Base-by-base conservation (phyloP, 2,329 filamentous ascomycete genomes). In the Karstenula rhodostoma region DNA sequence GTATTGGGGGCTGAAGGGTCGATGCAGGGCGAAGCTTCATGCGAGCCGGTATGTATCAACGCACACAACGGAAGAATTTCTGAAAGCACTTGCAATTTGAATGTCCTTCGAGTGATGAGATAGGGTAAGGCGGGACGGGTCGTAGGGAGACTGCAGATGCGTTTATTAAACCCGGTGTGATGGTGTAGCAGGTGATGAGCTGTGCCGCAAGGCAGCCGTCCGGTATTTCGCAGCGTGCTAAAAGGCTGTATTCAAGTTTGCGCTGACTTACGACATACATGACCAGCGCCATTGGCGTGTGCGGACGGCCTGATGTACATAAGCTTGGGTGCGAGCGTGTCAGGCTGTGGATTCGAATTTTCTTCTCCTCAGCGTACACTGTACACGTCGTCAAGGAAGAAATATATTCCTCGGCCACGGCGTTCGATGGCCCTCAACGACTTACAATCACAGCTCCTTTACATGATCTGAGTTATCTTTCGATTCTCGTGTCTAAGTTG, bases 1-100 rank as follows among this genome's bases (percentile, higher is more conserved):
- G 22, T 55, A 55, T 46, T 47, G 52, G 52, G 52, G 52, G 42
- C 40, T 47, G 42, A 55, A 55, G 37, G 51, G 44, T 54, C n/a
- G 23, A 22, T 53, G 37, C 37, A 53, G 25, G 37, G 37, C 23
- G 23, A 44, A 25, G 17, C 51, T 22, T 13, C 12, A 15, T 44
- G 17, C 12, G 25, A 43, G 25, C 37, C 17, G 35, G 10, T 6
- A 10, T 17, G 15, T n/a, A 33, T 40, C n/a, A 37, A 40, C 27
- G 19, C n/a, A 43, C 23, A 13, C 51, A 43, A 22, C 15, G 37
- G 12, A n/a, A 10, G 40, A 25, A 44, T 15, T n/a, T 19, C n/a
- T 25, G 1, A 3, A 23, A 52, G 22, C 23, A n/a, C 3, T 12
- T 19, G 9, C 7, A 10, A 33, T 44, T 44, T 7, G 13, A 2